Evolutionary conservation across 1,284 basidiomycete species (phyloP).

Genomic region (Omphalotus olearius): DNA sequence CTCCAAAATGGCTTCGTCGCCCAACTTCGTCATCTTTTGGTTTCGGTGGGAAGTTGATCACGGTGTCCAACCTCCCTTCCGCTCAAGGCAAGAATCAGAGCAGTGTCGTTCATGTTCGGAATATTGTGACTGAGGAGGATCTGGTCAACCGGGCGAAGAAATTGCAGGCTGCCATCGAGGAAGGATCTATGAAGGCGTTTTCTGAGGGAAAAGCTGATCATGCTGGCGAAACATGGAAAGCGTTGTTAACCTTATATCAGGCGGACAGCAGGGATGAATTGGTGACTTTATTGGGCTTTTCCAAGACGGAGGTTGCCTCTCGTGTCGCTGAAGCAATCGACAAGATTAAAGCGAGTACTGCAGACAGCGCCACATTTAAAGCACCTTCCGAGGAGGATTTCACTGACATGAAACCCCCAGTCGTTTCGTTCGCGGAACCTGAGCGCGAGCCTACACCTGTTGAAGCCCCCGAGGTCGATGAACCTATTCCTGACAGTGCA

Average conservation of each 20-base stretch:
- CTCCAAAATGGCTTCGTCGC: slow-evolving; percentile 93
- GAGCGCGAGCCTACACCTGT: slow-evolving; percentile 40
- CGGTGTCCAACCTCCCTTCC: slow-evolving; percentile 69
- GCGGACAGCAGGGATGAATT: slow-evolving; percentile 89
- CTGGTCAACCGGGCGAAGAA: slow-evolving; percentile 78
- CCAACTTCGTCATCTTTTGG: slow-evolving; percentile 86
- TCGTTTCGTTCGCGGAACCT: slow-evolving; percentile 77
- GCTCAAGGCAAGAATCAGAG: slow-evolving; percentile 77
- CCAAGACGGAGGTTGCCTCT: slow-evolving; percentile 79
- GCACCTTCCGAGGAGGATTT: slow-evolving; percentile 33
- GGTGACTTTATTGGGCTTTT: slow-evolving; percentile 89
- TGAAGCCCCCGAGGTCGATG: slow-evolving; percentile 34
- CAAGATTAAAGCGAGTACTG: slow-evolving; percentile 49
- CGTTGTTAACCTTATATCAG: slow-evolving; percentile 84
- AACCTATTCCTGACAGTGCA: slow-evolving; percentile 28
- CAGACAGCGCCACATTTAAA: slow-evolving; percentile 21
- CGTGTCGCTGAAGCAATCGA: slow-evolving; percentile 83
- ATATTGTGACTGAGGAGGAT: slow-evolving; percentile 73
- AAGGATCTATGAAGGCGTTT: slow-evolving; percentile 58
- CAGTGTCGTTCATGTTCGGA: slow-evolving; percentile 73
- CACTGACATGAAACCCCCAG: slow-evolving; percentile 52
- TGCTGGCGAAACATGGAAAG: slow-evolving; percentile 74
- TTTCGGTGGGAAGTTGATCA: slow-evolving; percentile 87
- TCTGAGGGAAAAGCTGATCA: slow-evolving; percentile 51
- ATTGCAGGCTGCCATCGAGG: slow-evolving; percentile 68